Percentiles rank a stretch among this genome's conserved stretches.
These are phyloP conservation scores for Fusarium napiforme DNA, from an alignment of 2,329 filamentous ascomycete genomes.

Conservation along the genomic window DNA sequence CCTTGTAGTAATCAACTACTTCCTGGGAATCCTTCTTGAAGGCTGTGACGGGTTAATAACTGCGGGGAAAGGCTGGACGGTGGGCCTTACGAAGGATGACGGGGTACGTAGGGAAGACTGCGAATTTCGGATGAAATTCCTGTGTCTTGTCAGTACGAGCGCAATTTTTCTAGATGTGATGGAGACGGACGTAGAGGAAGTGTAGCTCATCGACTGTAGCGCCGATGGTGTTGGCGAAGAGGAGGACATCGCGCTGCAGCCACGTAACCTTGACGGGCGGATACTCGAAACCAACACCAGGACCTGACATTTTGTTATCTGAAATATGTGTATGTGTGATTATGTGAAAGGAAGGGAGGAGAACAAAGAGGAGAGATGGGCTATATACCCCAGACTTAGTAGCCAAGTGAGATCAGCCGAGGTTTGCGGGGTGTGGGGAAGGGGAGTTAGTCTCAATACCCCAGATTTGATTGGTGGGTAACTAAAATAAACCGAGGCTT, in stretches of 20 bases:
- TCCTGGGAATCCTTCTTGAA: slow-evolving; percentile 59
- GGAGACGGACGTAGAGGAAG: slow-evolving; percentile 7
- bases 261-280: slow-evolving; percentile 1
- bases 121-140: slow-evolving; percentile 57
- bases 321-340: no score
- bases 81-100: slow-evolving; percentile 51
- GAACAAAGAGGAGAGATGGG: neutral
- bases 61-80: neutral
- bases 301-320: no score
- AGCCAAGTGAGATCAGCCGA: neutral
- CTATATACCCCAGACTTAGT: neutral
- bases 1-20: slow-evolving; percentile 54
- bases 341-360: no score
- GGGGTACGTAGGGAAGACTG: slow-evolving; percentile 59
- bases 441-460: neutral
- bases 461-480: neutral
- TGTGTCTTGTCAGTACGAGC: slow-evolving; percentile 53
- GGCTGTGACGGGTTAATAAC: slow-evolving; percentile 19
- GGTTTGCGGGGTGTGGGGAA: slow-evolving; percentile 7
- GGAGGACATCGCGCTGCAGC: slow-evolving; percentile 8
- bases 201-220: slow-evolving; percentile 4
- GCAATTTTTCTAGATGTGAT: slow-evolving; percentile 33
- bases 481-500: neutral
- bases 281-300: slow-evolving; percentile 11
- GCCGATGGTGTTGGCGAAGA: slow-evolving; percentile 11